A percentile compares a stretch with the other conserved stretches of the same genome.
These are phyloP conservation scores for Lentinula guzmanii DNA, from an alignment of 768 basidiomycete genomes.

Conservation along the genomic window DNA sequence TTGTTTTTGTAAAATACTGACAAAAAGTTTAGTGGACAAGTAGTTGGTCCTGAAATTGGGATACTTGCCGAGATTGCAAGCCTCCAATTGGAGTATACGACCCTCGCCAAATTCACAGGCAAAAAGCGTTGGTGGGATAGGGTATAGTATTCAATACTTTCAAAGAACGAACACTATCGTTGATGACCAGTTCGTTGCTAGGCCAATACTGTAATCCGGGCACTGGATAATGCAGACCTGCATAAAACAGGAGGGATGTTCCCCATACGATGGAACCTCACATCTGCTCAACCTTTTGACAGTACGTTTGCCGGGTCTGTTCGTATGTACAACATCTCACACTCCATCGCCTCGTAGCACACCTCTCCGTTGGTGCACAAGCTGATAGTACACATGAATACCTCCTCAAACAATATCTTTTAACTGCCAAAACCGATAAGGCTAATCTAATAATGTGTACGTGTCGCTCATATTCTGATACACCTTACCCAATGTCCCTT, in stretches of 20 bases:
- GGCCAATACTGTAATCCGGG: constrained; percentile 43
- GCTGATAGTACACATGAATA: constrained; percentile 79
- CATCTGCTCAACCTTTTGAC: constrained; percentile 35
- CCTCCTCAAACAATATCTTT: constrained; percentile 65
- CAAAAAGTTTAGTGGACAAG: constrained; percentile 20
- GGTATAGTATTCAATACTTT: constrained; percentile 21
- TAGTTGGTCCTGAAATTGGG: constrained; percentile 28
- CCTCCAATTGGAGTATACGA: constrained; percentile 80
- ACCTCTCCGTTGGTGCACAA: constrained; percentile 55
- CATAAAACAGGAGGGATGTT: constrained; percentile 54
- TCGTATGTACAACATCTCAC: not conserved
- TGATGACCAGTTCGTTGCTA: constrained; percentile 13
- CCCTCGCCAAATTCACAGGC: constrained; percentile 74
- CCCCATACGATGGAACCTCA: constrained; percentile 51
- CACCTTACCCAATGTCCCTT: not conserved
- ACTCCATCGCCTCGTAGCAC: constrained; percentile 20
- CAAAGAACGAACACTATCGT: not conserved
- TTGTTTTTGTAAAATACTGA: not conserved
- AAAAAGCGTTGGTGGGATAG: constrained; percentile 55
- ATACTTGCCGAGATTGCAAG: constrained; percentile 77
- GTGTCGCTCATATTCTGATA: constrained; percentile 13
- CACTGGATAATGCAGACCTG: constrained; percentile 42
- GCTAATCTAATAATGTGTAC: constrained; percentile 61
- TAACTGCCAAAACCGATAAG: constrained; percentile 58
- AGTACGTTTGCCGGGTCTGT: constrained; percentile 28